Evolutionary conservation across 495 filamentous ascomycete genomes (phyloP).

Genomic region (Xylaria longipes): DNA sequence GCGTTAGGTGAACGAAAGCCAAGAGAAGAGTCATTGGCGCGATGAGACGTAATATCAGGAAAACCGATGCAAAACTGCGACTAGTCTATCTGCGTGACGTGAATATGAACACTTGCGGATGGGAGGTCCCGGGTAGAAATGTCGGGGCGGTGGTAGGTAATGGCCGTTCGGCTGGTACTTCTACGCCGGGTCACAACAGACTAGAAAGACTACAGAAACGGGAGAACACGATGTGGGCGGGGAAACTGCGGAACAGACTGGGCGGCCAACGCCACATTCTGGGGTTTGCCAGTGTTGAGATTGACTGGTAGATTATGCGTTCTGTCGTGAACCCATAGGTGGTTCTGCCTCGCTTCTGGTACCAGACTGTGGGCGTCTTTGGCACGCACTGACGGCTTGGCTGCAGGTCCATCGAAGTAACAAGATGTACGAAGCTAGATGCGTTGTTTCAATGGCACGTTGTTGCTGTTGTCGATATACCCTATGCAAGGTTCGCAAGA

Average conservation of each 20-base stretch:
- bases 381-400: constrained; percentile 13
- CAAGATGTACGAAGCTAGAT: not conserved
- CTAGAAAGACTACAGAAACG: not conserved
- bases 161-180: not conserved
- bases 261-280: constrained; percentile 17
- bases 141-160: not conserved
- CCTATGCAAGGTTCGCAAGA: not conserved
- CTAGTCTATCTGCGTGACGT: not conserved
- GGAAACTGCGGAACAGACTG: not conserved
- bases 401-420: constrained; percentile 5
- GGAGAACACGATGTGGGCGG: constrained; percentile 6
- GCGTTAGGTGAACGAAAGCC: not conserved
- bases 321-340: constrained; percentile 23
- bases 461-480: not conserved
- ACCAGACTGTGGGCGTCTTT: constrained; percentile 3
- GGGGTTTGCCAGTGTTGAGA: constrained; percentile 19
- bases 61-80: not conserved
- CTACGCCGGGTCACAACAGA: constrained; percentile 13
- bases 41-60: constrained; percentile 18
- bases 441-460: constrained; percentile 10
- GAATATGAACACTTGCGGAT: no score
- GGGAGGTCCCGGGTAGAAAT: not conserved
- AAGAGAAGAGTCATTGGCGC: not conserved
- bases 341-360: constrained; percentile 9
- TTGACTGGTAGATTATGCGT: constrained; percentile 21